Conservation (phyloP, 257 asterid species). For the Fraxinus pennsylvanica region DNA sequence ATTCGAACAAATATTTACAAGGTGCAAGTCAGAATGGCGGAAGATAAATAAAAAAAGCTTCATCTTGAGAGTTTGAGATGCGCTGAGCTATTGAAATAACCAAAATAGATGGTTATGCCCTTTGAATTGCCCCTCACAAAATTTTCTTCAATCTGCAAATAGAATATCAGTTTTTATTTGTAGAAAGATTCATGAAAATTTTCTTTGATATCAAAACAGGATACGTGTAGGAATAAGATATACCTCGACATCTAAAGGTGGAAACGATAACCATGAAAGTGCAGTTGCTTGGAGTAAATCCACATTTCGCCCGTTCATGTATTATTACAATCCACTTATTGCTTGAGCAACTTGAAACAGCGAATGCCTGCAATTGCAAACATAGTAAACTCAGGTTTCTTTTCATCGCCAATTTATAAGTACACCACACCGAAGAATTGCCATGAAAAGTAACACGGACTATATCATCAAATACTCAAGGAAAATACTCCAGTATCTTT, state of each 20-base stretch:
- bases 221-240: neutral
- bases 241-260: conserved; percentile 73
- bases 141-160: conserved; percentile 68
- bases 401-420: neutral
- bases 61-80: neutral
- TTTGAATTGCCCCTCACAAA: conserved; percentile 45
- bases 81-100: conserved; percentile 26
- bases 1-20: neutral
- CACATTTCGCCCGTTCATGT: too few relatives aligned
- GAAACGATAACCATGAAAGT: conserved; percentile 81
- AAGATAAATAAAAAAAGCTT: neutral
- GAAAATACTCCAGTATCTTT: neutral
- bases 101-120: conserved; percentile 68
- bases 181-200: conserved; percentile 1
- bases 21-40: neutral
- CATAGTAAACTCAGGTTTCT: neutral
- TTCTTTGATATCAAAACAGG: neutral
- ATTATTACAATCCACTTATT: too few relatives aligned
- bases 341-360: conserved; percentile 66
- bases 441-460: neutral
- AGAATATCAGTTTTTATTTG: conserved; percentile 2
- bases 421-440: neutral
- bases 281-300: conserved; percentile 64
- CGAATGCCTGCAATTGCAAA: conserved; percentile 71
- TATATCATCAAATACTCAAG: neutral